phyloP scores from a whole-genome alignment of 208 protist species.

The Acanthamoeba castellanii region DNA sequence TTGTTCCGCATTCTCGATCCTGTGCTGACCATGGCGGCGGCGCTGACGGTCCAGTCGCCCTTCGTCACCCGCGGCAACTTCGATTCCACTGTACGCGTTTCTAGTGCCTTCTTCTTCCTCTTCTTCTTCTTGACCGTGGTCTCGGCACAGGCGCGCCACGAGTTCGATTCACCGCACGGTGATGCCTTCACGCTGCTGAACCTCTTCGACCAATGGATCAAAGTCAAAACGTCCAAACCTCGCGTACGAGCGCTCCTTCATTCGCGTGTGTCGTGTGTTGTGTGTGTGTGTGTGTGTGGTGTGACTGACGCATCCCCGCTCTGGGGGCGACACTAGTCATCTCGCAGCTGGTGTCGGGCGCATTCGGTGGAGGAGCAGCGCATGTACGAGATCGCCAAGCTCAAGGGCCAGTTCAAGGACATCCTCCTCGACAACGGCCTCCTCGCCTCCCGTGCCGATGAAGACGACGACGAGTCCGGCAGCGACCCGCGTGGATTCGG shows the following conservation, averaged over 20 bases:
- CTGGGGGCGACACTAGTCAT: not conserved
- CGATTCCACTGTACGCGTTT: not conserved
- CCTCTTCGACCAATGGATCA: slow-evolving; percentile 76
- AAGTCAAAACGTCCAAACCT: slow-evolving; percentile 65
- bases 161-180: slow-evolving; percentile 75
- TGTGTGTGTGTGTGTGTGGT: too few species aligned
- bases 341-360: slow-evolving; percentile 72
- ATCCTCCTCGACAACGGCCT: slow-evolving; percentile 68
- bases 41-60: slow-evolving; percentile 77
- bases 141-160: slow-evolving; percentile 34
- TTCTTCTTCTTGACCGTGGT: not conserved
- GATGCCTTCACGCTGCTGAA: slow-evolving; percentile 79
- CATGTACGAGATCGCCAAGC: slow-evolving; percentile 79
- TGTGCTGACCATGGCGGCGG: slow-evolving; percentile 75
- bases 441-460: not conserved
- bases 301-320: not conserved
- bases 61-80: slow-evolving; percentile 70
- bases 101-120: not conserved
- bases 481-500: not conserved
- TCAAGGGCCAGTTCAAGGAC: slow-evolving; percentile 65
- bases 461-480: not conserved
- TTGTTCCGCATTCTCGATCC: slow-evolving; percentile 73
- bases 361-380: slow-evolving; percentile 78
- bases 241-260: not conserved
- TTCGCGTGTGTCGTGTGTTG: too few species aligned